Evolutionary conservation across 2,329 filamentous ascomycete species (phyloP).

Genomic region (Neurospora crassa): DNA sequence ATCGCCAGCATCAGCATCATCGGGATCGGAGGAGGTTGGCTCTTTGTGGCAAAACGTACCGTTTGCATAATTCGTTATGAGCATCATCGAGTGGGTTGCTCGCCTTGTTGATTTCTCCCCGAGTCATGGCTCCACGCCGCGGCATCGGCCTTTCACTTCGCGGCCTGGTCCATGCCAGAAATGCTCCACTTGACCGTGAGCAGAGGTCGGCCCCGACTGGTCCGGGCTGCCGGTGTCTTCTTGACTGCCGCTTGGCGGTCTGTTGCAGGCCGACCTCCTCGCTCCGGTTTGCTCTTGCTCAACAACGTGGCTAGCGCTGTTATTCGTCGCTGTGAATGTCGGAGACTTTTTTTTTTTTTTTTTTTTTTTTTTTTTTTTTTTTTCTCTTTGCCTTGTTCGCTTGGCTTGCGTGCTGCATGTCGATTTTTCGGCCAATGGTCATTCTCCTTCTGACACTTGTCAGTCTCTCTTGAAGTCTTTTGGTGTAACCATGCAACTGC

Average conservation of each 20-base stretch:
- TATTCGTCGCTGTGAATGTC: neutral
- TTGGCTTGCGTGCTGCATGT: neutral
- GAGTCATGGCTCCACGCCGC: neutral
- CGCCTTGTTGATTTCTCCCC: neutral
- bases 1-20: neutral
- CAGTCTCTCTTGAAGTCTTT: neutral
- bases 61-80: neutral
- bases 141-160: neutral
- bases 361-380: neutral
- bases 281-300: neutral
- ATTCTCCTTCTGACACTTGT: neutral
- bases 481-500: neutral
- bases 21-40: neutral
- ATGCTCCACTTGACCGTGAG: neutral
- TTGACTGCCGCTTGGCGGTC: neutral
- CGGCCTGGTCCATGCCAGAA: neutral
- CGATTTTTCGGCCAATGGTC: neutral
- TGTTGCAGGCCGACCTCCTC: neutral
- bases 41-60: neutral
- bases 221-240: neutral
- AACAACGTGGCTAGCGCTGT: neutral
- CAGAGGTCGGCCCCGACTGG: neutral
- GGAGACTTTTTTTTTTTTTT: neutral
- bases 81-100: neutral
- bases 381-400: neutral